A percentile compares a stretch with the other conserved stretches of the same genome.
Conservation (phyloP, 2,329 filamentous ascomycete genomes). For the Purpureocillium lavendulum region DNA sequence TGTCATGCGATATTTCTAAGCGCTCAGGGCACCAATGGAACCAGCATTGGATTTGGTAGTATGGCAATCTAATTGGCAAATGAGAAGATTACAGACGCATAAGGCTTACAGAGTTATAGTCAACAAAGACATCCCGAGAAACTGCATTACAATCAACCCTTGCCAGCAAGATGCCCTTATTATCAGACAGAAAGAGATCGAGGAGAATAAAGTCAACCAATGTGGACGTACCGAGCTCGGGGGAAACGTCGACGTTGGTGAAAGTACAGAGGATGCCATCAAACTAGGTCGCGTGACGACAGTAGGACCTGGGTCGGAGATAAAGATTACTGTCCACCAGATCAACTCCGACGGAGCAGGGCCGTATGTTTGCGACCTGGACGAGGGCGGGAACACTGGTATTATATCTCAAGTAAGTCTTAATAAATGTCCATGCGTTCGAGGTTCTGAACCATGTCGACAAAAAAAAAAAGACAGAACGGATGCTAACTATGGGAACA, state of each 20-base stretch:
- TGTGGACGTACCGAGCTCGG: conserved; percentile 54
- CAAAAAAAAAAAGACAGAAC: too few species aligned
- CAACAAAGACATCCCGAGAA: conserved; percentile 46
- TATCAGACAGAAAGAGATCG: conserved; percentile 49
- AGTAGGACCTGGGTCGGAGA: conserved; percentile 33
- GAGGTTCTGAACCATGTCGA: too few species aligned
- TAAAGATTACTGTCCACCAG: conserved; percentile 18
- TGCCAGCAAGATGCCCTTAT: conserved; percentile 59
- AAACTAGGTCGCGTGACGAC: conserved; percentile 36
- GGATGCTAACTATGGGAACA: not conserved
- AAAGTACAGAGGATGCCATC: conserved; percentile 44
- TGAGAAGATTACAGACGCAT: conserved; percentile 24
- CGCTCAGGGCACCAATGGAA: too few species aligned
- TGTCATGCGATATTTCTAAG: too few species aligned
- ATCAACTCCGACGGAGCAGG: conserved; percentile 16
- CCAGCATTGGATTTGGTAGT: conserved; percentile 42
- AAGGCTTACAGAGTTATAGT: conserved; percentile 24
- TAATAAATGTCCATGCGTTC: too few species aligned
- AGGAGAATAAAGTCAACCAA: conserved; percentile 43
- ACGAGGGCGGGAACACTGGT: conserved; percentile 34
- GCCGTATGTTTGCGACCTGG: conserved; percentile 46
- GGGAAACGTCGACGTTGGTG: conserved; percentile 54
- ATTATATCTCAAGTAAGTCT: conserved; percentile 8
- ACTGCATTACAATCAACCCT: conserved; percentile 55
- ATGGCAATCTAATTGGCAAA: too few species aligned